Evolutionary conservation across 805 yeast genomes (phyloP), one percentile per base, ranked within the genome.

Genomic region (Nakazawaea anatomiae): DNA sequence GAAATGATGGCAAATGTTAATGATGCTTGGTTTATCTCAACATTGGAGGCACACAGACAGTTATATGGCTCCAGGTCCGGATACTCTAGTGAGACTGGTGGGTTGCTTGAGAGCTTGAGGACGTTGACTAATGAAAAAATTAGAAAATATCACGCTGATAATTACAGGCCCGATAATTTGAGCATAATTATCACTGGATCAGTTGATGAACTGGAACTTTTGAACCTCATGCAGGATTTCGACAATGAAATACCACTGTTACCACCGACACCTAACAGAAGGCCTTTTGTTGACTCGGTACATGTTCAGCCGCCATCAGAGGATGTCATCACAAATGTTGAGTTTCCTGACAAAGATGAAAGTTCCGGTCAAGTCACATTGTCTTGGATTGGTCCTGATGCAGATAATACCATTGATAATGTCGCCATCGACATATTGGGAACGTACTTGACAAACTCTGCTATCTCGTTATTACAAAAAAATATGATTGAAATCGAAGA

Each of bases 1-100:
- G 99, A 94, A 69, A 94, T 94, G 98, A 97, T 89, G 62, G 97
- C 90, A 30, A 83, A 87, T 51, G 96, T 90, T 65, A 80, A 80
- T 59, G 87, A 85, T 55, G 77, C 91, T 12, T 83, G 83, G 80
- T 86, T 85, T 56, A 69, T 84, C 10, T 63, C 85, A 2, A 78
- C 75, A 57, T 70, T 87, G 55, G 80, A 80, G 48, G 69, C 82
- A 54, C 87, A 83, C 60, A 76, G 83, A 59, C 60, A 77, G 0
- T 59, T 87, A 58, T 86, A 76, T 55, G 67, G 71, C 14, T 63
- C 72, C 10, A 72, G 74, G 0, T 85, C 92, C 27, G 98, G 97
- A 3, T 94, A 92, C 64, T 80, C 90, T 9, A 83, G 94, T 7
- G 97, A 94, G 63, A 92, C 98, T 7, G 99, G 99, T 48, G 99